These are phyloP conservation scores for Mortierella sp. DNA, from an alignment of 371 early-diverging fungal species.

Conservation along the genomic window DNA sequence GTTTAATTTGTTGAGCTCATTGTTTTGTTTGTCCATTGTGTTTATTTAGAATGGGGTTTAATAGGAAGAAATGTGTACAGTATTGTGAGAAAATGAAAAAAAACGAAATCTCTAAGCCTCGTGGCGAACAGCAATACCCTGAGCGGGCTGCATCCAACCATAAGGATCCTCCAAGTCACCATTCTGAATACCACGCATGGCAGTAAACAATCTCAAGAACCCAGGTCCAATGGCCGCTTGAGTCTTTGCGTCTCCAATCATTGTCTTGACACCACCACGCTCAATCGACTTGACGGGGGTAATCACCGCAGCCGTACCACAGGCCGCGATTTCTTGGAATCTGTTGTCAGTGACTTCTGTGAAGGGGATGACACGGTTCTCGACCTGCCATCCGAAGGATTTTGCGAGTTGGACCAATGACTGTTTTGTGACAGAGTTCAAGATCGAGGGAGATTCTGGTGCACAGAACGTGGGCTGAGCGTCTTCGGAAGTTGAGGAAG, in stretches of 20 bases:
- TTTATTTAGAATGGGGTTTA: not conserved
- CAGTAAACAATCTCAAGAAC: slow-evolving; percentile 70
- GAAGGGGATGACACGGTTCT: slow-evolving; percentile 70
- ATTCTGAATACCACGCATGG: slow-evolving; percentile 78
- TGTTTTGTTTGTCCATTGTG: not conserved
- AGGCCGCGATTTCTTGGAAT: slow-evolving; percentile 83
- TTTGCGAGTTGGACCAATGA: slow-evolving; percentile 77
- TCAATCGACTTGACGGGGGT: slow-evolving; percentile 83
- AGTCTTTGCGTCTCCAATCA: slow-evolving; percentile 60
- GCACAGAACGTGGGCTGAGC: slow-evolving; percentile 79
- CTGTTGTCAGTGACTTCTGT: slow-evolving; percentile 71
- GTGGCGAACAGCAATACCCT: slow-evolving; percentile 65
- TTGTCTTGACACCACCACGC: slow-evolving; percentile 64
- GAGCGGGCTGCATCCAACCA: slow-evolving; percentile 83
- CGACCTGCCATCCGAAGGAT: slow-evolving; percentile 78
- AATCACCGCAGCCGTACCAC: slow-evolving; percentile 87
- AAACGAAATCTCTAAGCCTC: slow-evolving; percentile 13
- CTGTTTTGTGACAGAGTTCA: slow-evolving; percentile 82
- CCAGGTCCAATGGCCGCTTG: slow-evolving; percentile 66
- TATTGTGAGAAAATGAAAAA: no score
- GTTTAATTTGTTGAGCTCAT: not conserved
- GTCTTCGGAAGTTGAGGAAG: slow-evolving; percentile 48
- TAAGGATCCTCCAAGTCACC: slow-evolving; percentile 74
- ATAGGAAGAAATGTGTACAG: no score
- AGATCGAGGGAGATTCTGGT: slow-evolving; percentile 75